Evolutionary conservation across 345 rosid species (phyloP).

Genomic region (Eucalyptus tenuipes): DNA sequence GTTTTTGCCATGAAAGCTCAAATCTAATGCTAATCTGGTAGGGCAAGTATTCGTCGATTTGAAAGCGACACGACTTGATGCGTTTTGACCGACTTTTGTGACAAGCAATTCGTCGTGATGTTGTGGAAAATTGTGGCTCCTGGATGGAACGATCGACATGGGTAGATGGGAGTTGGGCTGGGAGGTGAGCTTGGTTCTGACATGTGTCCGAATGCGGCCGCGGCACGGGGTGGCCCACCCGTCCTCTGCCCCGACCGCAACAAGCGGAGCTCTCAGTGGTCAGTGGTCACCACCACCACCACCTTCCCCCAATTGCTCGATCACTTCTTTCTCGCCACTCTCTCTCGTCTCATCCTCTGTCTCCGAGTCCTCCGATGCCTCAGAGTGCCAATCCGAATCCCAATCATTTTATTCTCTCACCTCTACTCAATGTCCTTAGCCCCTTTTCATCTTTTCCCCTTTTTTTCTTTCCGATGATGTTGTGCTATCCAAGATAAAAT

Average conservation of each 20-base stretch:
- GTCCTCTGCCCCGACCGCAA: neutral
- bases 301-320: neutral
- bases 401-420: neutral
- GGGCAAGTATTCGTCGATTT: neutral
- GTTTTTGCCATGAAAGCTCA: neutral
- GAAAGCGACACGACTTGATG: neutral
- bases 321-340: neutral
- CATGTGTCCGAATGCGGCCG: neutral
- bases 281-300: neutral
- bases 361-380: neutral
- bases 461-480: neutral
- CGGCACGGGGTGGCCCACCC: neutral
- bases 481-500: neutral
- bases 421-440: neutral
- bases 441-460: neutral
- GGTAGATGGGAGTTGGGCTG: neutral
- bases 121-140: neutral
- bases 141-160: neutral
- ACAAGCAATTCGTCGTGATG: neutral
- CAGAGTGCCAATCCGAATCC: neutral
- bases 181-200: neutral
- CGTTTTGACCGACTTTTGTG: neutral
- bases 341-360: neutral
- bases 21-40: neutral
- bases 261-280: neutral